Conservation (phyloP, 495 filamentous ascomycete species). For the Aspergillus baeticus region DNA sequence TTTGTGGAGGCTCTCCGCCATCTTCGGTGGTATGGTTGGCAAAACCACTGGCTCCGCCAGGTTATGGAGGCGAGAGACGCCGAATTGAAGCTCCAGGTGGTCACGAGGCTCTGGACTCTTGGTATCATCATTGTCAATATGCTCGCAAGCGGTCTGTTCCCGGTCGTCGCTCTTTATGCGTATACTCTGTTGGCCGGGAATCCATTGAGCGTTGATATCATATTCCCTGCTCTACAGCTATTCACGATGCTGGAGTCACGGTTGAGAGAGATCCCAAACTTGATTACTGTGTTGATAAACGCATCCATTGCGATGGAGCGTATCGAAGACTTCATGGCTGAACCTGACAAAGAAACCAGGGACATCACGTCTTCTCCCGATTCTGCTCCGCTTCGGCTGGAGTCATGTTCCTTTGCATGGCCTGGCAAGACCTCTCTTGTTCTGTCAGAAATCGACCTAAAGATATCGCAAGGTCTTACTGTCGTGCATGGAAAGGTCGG, state of each 20-base stretch:
- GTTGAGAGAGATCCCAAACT: constrained; percentile 65
- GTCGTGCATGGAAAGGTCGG: constrained; percentile 71
- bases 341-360: constrained; percentile 66
- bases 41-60: constrained; percentile 69
- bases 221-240: constrained; percentile 78
- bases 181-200: constrained; percentile 67
- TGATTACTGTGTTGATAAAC: constrained; percentile 72
- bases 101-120: constrained; percentile 59
- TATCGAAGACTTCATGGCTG: constrained; percentile 79
- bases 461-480: constrained; percentile 64
- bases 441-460: constrained; percentile 59
- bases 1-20: constrained; percentile 84
- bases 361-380: constrained; percentile 32
- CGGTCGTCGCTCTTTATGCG: constrained; percentile 74
- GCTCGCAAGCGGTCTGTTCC: constrained; percentile 67
- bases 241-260: constrained; percentile 70
- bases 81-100: constrained; percentile 65
- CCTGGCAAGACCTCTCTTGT: constrained; percentile 62
- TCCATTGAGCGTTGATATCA: constrained; percentile 69
- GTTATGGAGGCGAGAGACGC: constrained; percentile 68
- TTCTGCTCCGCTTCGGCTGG: constrained; percentile 44
- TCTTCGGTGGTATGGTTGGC: constrained; percentile 85
- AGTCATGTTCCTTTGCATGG: constrained; percentile 73
- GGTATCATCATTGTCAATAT: constrained; percentile 60
- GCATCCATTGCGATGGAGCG: constrained; percentile 72